Conservation (phyloP, 2,329 filamentous ascomycete species). For the Pseudocercospora cruenta region DNA sequence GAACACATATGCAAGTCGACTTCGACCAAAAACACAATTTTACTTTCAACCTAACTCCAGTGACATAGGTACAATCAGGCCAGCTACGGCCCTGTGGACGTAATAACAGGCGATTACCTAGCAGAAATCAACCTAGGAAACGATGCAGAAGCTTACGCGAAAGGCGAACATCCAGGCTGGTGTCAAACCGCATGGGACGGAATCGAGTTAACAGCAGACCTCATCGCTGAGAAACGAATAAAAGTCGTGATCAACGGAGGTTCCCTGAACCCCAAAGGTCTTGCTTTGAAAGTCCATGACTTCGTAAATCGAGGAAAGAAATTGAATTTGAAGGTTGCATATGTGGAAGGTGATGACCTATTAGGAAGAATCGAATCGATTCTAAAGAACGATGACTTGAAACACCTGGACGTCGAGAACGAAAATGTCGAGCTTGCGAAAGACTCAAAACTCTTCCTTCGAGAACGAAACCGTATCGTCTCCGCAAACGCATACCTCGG, state of each 20-base stretch:
- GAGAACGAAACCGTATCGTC: slow-evolving; percentile 27
- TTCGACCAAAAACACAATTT: not conserved
- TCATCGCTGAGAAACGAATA: slow-evolving; percentile 53
- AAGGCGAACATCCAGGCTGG: slow-evolving; percentile 30
- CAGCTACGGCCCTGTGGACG: slow-evolving; percentile 45
- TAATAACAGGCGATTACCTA: slow-evolving; percentile 59
- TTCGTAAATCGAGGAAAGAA: slow-evolving; percentile 36
- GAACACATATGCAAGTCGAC: slow-evolving; percentile 28
- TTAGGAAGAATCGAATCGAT: slow-evolving; percentile 27
- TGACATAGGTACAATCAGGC: slow-evolving; percentile 29
- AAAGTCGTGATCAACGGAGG: slow-evolving; percentile 62
- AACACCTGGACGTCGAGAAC: slow-evolving; percentile 32
- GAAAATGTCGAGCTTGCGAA: slow-evolving; percentile 28
- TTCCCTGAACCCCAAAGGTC: slow-evolving; percentile 56
- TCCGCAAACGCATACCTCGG: slow-evolving; percentile 46
- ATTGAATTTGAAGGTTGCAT: slow-evolving; percentile 49
- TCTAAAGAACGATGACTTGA: slow-evolving; percentile 22
- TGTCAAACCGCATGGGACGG: slow-evolving; percentile 54
- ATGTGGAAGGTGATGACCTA: slow-evolving; percentile 48
- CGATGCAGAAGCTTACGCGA: slow-evolving; percentile 32
- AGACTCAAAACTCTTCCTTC: slow-evolving; percentile 29
- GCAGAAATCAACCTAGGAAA: slow-evolving; percentile 34
- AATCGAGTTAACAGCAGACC: slow-evolving; percentile 50
- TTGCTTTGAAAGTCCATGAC: slow-evolving; percentile 52
- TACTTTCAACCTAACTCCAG: not conserved